These are phyloP conservation scores for Entomortierella chlamydospora DNA, from an alignment of 192 early-diverging fungal species.

Conservation along the genomic window DNA sequence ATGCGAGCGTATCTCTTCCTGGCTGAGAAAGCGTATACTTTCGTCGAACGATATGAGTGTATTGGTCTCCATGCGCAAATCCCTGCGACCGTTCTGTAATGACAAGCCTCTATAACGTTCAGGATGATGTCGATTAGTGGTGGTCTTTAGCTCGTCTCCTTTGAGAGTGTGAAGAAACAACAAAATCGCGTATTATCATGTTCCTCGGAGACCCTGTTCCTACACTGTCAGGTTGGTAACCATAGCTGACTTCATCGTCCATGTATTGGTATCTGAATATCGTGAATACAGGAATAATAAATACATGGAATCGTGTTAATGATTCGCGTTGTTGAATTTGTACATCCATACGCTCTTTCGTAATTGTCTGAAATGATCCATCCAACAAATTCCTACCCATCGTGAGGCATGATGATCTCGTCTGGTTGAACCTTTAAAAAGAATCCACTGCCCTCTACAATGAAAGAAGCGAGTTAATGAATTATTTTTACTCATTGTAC, in stretches of 20 bases:
- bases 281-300: neutral
- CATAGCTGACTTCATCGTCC: conserved; percentile 41
- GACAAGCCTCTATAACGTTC: conserved; percentile 40
- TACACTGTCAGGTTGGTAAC: conserved; percentile 26
- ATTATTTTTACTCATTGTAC: too few relatives aligned
- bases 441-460: conserved; percentile 39
- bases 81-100: conserved; percentile 52
- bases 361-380: too few relatives aligned
- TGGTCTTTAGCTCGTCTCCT: too few relatives aligned
- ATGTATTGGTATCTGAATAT: conserved; percentile 53
- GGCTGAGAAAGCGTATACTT: conserved; percentile 42
- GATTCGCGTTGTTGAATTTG: neutral
- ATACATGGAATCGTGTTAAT: neutral
- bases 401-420: conserved; percentile 41
- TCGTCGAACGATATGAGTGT: conserved; percentile 45
- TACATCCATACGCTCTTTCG: too few relatives aligned
- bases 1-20: conserved; percentile 50
- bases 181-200: neutral
- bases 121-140: too few relatives aligned
- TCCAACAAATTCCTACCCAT: too few relatives aligned
- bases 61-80: conserved; percentile 47
- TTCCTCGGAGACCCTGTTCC: neutral
- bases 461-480: neutral
- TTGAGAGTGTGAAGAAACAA: neutral
- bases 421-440: conserved; percentile 42